phyloP scores from a whole-genome alignment of 2,329 filamentous ascomycete genomes.

The Fusarium goolgardi region DNA sequence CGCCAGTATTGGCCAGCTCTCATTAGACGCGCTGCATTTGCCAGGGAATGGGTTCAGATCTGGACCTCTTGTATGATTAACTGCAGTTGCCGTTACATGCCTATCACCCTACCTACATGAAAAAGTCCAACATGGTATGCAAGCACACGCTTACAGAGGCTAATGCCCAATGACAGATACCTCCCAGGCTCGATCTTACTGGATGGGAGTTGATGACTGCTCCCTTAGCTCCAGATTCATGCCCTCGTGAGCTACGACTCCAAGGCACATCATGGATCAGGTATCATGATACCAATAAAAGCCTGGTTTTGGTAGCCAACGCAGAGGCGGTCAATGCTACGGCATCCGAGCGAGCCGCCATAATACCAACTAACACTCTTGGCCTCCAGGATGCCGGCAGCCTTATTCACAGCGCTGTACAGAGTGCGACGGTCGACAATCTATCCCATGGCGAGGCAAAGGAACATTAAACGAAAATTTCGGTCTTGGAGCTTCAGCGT shows the following conservation, averaged over 20 bases:
- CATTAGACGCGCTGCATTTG: background rate
- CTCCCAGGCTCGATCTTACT: slow-evolving; percentile 6
- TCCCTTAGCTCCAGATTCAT: slow-evolving; percentile 36
- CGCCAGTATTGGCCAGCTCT: background rate
- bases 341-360: slow-evolving; percentile 36
- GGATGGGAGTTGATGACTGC: slow-evolving; percentile 25
- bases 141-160: slow-evolving; percentile 22
- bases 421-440: background rate
- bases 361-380: slow-evolving; percentile 4
- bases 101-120: slow-evolving; percentile 17
- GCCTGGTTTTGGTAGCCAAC: slow-evolving; percentile 20
- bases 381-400: background rate
- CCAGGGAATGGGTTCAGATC: slow-evolving; percentile 31
- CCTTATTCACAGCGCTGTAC: background rate
- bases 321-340: slow-evolving; percentile 35
- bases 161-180: slow-evolving; percentile 30
- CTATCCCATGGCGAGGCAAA: slow-evolving; percentile 1
- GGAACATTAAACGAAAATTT: slow-evolving; percentile 32
- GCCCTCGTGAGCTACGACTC: slow-evolving; percentile 45
- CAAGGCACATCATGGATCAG: slow-evolving; percentile 36
- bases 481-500: slow-evolving; percentile 13
- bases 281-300: slow-evolving; percentile 35
- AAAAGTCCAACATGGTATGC: slow-evolving; percentile 30
- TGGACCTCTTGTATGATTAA: slow-evolving; percentile 13
- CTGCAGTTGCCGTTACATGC: slow-evolving; percentile 27